These are phyloP conservation scores for Echinochloa phyllopogon DNA, from an alignment of 176 grass and related monocot species.

Conservation along the genomic window DNA sequence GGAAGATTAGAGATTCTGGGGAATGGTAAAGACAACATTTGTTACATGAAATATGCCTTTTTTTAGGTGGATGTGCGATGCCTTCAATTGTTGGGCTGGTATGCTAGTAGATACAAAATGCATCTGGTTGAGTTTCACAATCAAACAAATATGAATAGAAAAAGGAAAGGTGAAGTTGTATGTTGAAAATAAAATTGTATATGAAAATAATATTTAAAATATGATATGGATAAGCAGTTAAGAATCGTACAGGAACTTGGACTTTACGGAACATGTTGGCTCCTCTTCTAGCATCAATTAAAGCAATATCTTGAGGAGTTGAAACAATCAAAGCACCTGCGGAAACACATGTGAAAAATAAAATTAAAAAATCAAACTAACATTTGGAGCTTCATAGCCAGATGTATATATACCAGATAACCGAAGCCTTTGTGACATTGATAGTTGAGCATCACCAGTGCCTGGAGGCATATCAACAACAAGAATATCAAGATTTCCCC, in stretches of 20 bases:
- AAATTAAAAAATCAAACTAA: constrained; percentile 12
- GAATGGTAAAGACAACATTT: not conserved
- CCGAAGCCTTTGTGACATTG: constrained; percentile 93
- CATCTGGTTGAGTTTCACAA: not conserved
- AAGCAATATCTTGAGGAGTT: constrained; percentile 95
- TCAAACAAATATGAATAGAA: not conserved
- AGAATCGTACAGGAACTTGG: constrained; percentile 80
- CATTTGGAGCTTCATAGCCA: constrained; percentile 21
- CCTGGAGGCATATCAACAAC: constrained; percentile 98
- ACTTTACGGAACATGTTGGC: constrained; percentile 97
- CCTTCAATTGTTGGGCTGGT: not conserved
- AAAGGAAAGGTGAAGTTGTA: not conserved
- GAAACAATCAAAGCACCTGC: constrained; percentile 96
- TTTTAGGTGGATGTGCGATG: not conserved
- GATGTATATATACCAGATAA: constrained; percentile 77
- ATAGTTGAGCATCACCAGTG: constrained; percentile 94
- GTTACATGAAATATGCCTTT: not conserved
- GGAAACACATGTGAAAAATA: constrained; percentile 30
- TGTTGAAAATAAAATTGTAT: not conserved
- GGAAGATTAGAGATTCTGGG: constrained; percentile 15
- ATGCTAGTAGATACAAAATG: not conserved
- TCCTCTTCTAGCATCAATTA: constrained; percentile 97
- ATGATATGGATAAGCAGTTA: not conserved
- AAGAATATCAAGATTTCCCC: constrained; percentile 95
- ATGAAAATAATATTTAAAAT: constrained; percentile 4